A percentile compares a stretch with the other conserved stretches of the same genome.
Conservation (phyloP, 208 protist genomes). For the Blechomonas ayalai region DNA sequence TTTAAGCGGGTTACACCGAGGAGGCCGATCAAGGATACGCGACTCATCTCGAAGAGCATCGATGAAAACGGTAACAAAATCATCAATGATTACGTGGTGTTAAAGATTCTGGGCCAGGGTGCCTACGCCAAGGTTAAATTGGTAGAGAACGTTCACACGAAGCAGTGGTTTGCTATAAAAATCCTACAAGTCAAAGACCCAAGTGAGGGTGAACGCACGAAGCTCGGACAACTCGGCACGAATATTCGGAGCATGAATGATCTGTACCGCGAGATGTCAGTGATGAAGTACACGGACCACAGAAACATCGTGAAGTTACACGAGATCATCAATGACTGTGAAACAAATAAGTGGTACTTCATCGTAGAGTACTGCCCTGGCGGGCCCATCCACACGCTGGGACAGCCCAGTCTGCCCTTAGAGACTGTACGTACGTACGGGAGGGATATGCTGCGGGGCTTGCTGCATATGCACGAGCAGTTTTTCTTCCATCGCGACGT, state of each 20-base stretch:
- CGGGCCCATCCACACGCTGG: conserved; percentile 64
- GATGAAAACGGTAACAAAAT: conserved; percentile 77
- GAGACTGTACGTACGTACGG: conserved; percentile 47
- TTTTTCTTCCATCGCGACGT: conserved; percentile 80
- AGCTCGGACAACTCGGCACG: background rate
- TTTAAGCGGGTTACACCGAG: conserved; percentile 43
- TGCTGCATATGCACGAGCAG: conserved; percentile 74
- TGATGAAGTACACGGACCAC: conserved; percentile 96
- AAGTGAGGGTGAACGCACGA: conserved; percentile 7
- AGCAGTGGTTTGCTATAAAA: conserved; percentile 74
- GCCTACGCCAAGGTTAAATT: conserved; percentile 86
- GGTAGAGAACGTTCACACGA: conserved; percentile 65
- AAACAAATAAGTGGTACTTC: conserved; percentile 85
- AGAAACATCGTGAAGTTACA: conserved; percentile 92
- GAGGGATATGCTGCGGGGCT: conserved; percentile 41
- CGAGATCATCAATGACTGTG: conserved; percentile 94
- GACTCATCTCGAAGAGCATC: conserved; percentile 29
- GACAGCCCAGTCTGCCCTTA: conserved; percentile 35
- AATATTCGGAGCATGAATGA: conserved; percentile 34
- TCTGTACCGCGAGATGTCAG: conserved; percentile 91
- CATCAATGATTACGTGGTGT: conserved; percentile 89
- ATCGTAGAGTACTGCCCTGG: conserved; percentile 92
- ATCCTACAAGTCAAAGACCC: conserved; percentile 37
- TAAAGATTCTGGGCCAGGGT: conserved; percentile 68
- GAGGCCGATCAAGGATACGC: conserved; percentile 25